Percentiles rank a stretch among this genome's conserved stretches.
Evolutionary conservation across 2,329 filamentous ascomycete genomes (phyloP).

Genomic region (Herpomyces periplanetae): DNA sequence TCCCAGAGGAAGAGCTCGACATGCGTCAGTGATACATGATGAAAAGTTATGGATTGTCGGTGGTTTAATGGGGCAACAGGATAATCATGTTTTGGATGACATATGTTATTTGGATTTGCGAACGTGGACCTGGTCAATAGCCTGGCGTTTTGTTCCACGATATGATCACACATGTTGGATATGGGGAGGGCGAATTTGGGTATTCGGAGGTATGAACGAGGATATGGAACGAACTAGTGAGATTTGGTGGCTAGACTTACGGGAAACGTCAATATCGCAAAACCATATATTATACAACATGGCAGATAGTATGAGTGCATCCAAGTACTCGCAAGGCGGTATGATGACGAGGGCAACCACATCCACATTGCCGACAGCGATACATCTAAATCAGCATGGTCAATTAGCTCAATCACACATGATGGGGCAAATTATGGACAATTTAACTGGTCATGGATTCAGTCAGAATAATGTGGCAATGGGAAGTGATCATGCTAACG

Average conservation of each 20-base stretch:
- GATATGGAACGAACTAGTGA: constrained; percentile 93
- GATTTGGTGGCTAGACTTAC: constrained; percentile 85
- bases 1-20: constrained; percentile 58
- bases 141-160: constrained; percentile 72
- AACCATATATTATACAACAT: constrained; percentile 19
- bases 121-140: constrained; percentile 84
- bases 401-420: too few relatives aligned
- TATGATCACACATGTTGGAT: constrained; percentile 89
- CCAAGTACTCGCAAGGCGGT: too few relatives aligned
- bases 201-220: constrained; percentile 69
- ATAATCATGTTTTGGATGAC: constrained; percentile 47
- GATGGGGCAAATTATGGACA: too few relatives aligned
- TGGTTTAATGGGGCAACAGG: constrained; percentile 73
- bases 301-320: constrained; percentile 11
- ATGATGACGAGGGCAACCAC: too few relatives aligned
- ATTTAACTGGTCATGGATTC: too few relatives aligned
- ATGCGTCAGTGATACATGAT: constrained; percentile 73
- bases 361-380: too few relatives aligned
- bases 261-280: constrained; percentile 52
- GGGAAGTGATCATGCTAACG: constrained; percentile 10
- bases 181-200: constrained; percentile 70
- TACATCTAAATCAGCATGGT: too few relatives aligned
- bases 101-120: constrained; percentile 87
- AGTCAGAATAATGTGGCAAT: constrained; percentile 14
- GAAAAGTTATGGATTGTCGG: constrained; percentile 87